A percentile compares a stretch with the other conserved stretches of the same genome.
Evolutionary conservation across 2,329 filamentous ascomycete genomes (phyloP).

Genomic region (Pseudogymnoascus sp.): DNA sequence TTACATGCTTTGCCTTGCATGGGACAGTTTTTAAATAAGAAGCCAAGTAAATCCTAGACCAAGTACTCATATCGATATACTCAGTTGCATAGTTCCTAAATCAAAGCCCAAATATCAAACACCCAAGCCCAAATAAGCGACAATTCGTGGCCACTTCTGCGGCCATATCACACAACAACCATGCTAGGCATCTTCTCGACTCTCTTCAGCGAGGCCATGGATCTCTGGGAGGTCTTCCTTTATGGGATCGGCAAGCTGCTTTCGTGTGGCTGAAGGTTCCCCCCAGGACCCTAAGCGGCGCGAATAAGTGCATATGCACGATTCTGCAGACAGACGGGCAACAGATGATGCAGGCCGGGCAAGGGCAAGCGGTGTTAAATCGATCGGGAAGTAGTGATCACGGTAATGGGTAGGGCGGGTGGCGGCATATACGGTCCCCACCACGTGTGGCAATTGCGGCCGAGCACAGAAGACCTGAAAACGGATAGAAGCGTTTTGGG

Average conservation of each 20-base stretch:
- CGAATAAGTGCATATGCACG: constrained; percentile 5
- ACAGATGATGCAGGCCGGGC: neutral
- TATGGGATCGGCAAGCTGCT: constrained; percentile 16
- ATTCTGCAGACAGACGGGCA: neutral
- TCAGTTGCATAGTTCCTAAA: neutral
- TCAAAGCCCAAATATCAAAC: neutral
- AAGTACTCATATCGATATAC: neutral
- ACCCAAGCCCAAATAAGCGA: neutral
- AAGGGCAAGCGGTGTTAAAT: neutral
- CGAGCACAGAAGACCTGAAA: neutral
- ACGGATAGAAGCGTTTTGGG: neutral
- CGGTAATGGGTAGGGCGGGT: neutral
- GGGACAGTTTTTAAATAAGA: neutral
- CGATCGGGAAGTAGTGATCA: neutral
- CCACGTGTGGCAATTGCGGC: neutral
- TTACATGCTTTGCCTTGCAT: neutral
- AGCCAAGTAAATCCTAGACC: neutral
- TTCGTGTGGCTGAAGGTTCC: neutral
- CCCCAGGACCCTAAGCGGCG: neutral
- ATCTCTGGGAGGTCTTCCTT: constrained; percentile 22
- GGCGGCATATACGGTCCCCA: neutral
- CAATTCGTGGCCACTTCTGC: neutral
- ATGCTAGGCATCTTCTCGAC: constrained; percentile 21
- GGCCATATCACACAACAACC: constrained; percentile 3
- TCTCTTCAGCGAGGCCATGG: constrained; percentile 21